Evolutionary conservation across 495 filamentous ascomycete species (phyloP), one percentile per base, ranked within the genome.

Genomic region (Aspergillus homomorphus): DNA sequence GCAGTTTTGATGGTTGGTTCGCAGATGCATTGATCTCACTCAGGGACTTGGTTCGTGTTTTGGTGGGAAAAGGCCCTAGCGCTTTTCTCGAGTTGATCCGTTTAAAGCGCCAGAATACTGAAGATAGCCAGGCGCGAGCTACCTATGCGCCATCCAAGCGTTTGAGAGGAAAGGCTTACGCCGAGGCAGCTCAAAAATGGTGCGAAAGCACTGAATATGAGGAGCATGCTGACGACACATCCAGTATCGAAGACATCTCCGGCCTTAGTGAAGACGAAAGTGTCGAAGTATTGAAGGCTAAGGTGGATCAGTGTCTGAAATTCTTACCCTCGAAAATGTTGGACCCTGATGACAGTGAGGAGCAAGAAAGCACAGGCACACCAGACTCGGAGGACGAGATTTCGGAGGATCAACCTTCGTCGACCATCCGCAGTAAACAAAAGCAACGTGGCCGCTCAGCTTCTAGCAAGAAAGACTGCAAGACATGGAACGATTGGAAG

Each of bases 1-100:
- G 82, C 0, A 70, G 69, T 16, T 85, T 82, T 53, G 73, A 75
- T 38, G 68, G 72, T 43, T 89, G 86, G 86, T 78, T 84, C 45
- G 56, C 72, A 20, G 70, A 70, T 52, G 78, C 81, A 2, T 60
- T 68, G 4, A 51, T 43, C 2, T 68, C 72, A 18, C 57, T 87
- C 22, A 69, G 59, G n/a, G 66, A 68, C 1, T 73, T 80, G 38
- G 68, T 85, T 6, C 57, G 70, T 3, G 54, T 64, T 12, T 61
- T 84, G 26, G 56, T 56, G n/a, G 38, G 57, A 6, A 9, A 62
- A 6, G 74, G 67, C 2, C 62, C 65, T 12, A 26, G 59, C 18
- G 61, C 54, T 20, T 67, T 79, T 59, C 51, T 73, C 22, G 30
- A 66, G 24, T 59, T 67, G 22, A 63, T 78, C 1, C 54, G 57